A percentile compares a stretch with the other conserved stretches of the same genome.
Evolutionary conservation across 768 basidiomycete species (phyloP).

Genomic region (Mycena haematopus): DNA sequence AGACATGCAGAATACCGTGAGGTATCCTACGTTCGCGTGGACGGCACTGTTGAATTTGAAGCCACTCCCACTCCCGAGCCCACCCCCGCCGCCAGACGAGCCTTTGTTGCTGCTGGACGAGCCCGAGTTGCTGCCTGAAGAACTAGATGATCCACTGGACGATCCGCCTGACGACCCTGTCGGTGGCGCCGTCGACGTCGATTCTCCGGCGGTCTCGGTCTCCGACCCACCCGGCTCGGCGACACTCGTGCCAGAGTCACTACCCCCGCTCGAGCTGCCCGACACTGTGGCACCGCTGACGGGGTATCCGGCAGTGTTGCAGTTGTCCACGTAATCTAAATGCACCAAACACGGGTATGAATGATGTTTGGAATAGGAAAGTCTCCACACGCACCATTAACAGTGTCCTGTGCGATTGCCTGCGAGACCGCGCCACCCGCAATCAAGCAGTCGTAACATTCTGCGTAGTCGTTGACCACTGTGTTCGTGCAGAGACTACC

Average conservation of each 20-base stretch:
- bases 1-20: neutral
- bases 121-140: neutral
- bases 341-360: neutral
- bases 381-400: constrained; percentile 13
- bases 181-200: neutral
- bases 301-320: neutral
- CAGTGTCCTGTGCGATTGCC: neutral
- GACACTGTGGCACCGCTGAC: constrained; percentile 11
- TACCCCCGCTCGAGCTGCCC: neutral
- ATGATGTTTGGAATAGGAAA: neutral
- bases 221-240: neutral
- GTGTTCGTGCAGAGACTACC: neutral
- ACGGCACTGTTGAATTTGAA: neutral
- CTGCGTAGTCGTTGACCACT: constrained; percentile 3
- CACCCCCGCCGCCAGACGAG: neutral
- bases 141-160: neutral
- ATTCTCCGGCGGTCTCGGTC: neutral
- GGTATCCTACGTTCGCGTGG: neutral
- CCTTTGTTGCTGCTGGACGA: neutral
- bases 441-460: constrained; percentile 14
- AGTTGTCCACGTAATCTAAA: neutral
- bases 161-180: neutral
- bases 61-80: neutral
- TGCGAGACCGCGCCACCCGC: neutral
- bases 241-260: neutral